Evolutionary conservation across 176 grass and related monocot species (phyloP).

Genomic region (Rhipidocladum racemiflorum): DNA sequence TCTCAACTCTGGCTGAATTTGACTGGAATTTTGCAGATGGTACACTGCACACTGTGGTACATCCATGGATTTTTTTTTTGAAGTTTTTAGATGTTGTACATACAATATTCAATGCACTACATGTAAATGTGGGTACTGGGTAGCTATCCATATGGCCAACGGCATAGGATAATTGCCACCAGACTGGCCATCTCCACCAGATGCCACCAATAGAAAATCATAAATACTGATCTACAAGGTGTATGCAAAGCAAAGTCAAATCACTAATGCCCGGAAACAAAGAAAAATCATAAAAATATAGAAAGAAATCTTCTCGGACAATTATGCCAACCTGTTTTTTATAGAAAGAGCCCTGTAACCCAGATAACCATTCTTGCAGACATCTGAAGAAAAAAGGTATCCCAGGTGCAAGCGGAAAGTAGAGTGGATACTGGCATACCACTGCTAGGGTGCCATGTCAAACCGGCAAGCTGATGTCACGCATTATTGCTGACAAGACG

Average conservation of each 20-base stretch:
- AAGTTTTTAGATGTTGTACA: not conserved
- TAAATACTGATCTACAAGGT: not conserved
- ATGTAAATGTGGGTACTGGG: not conserved
- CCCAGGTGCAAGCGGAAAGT: slow-evolving; percentile 16
- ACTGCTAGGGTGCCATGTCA: not conserved
- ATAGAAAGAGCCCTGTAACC: not conserved
- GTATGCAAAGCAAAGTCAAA: not conserved
- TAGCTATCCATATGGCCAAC: not conserved
- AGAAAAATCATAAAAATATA: not conserved
- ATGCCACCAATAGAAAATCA: not conserved
- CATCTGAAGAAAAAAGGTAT: slow-evolving; percentile 1
- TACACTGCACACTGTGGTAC: not conserved
- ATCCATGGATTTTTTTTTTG: not conserved
- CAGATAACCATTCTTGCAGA: not conserved
- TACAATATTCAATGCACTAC: not conserved
- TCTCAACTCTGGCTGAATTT: not conserved
- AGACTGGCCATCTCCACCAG: not conserved
- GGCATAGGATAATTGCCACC: not conserved
- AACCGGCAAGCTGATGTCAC: not conserved
- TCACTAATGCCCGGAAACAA: slow-evolving; percentile 3
- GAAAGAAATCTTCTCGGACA: not conserved
- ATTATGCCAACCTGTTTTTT: not conserved
- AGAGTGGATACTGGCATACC: not conserved
- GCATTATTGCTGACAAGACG: not conserved
- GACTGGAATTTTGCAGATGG: not conserved